Conservation (phyloP, 2,329 filamentous ascomycete genomes). For the Alternaria sp. region DNA sequence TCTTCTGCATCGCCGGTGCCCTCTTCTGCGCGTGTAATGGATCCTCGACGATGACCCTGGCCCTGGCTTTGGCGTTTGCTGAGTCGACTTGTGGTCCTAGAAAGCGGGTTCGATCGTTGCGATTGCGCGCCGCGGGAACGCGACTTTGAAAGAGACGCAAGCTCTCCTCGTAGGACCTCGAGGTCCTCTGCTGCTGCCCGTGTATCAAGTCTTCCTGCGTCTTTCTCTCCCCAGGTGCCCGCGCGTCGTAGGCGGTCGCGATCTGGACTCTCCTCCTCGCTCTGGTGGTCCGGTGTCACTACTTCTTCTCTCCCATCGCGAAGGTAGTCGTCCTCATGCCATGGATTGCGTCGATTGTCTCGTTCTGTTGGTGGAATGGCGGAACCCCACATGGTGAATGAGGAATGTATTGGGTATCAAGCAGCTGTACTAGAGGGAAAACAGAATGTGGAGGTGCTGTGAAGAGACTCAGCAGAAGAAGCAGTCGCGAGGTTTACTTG, state of each 20-base stretch:
- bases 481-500: not conserved
- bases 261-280: constrained; percentile 31
- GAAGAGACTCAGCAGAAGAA: not conserved
- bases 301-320: constrained; percentile 25
- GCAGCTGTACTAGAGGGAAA: not conserved
- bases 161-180: constrained; percentile 62
- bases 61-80: constrained; percentile 30
- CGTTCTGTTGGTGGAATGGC: constrained; percentile 26
- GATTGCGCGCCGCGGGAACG: constrained; percentile 32
- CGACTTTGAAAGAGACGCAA: constrained; percentile 60
- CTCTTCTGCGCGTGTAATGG: constrained; percentile 17
- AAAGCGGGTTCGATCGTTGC: constrained; percentile 32
- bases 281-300: constrained; percentile 11
- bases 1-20: constrained; percentile 15
- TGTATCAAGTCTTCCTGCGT: constrained; percentile 61
- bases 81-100: constrained; percentile 35
- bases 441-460: not conserved
- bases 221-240: constrained; percentile 68
- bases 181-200: constrained; percentile 65
- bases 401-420: not conserved
- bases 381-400: constrained; percentile 31
- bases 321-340: constrained; percentile 41
- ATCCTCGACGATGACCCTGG: constrained; percentile 14
- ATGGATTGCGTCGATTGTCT: constrained; percentile 40
- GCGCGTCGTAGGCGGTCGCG: constrained; percentile 39